Percentiles rank a stretch among this genome's conserved stretches.
These are phyloP conservation scores for Aspergillus sp. DNA, from an alignment of 2,329 filamentous ascomycete genomes.

Conservation along the genomic window DNA sequence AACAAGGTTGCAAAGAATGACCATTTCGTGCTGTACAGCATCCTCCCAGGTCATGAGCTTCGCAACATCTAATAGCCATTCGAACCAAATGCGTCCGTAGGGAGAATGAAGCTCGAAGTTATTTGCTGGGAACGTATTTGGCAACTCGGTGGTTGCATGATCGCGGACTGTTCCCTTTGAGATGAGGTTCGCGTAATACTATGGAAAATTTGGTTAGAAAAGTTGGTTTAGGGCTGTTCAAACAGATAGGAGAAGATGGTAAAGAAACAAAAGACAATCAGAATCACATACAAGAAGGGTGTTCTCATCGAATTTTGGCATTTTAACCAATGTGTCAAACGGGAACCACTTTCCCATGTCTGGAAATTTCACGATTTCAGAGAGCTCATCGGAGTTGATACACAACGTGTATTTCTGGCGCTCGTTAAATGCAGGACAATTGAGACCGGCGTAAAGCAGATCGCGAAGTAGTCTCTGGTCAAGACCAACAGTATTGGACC, in stretches of 20 bases:
- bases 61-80: constrained; percentile 16
- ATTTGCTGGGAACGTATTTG: constrained; percentile 14
- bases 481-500: constrained; percentile 31
- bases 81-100: constrained; percentile 24
- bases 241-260: constrained; percentile 1
- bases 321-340: constrained; percentile 32
- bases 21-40: constrained; percentile 18
- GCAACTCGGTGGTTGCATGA: constrained; percentile 5
- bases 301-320: constrained; percentile 14
- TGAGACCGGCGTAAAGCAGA: constrained; percentile 35
- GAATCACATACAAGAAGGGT: constrained; percentile 21
- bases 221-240: background rate
- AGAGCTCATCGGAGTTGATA: constrained; percentile 18
- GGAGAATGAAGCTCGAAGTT: constrained; percentile 16
- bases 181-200: constrained; percentile 23
- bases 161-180: constrained; percentile 12
- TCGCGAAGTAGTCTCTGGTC: constrained; percentile 34
- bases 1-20: constrained; percentile 15
- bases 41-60: constrained; percentile 14
- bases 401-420: constrained; percentile 37
- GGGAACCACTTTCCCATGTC: constrained; percentile 32
- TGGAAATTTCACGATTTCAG: constrained; percentile 16
- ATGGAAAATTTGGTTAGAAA: background rate
- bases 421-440: constrained; percentile 41
- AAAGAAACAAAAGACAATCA: background rate